Percentiles rank a stretch among this genome's conserved stretches.
Evolutionary conservation across 2,329 filamentous ascomycete genomes (phyloP).

Genomic region (Colletotrichum sp.): DNA sequence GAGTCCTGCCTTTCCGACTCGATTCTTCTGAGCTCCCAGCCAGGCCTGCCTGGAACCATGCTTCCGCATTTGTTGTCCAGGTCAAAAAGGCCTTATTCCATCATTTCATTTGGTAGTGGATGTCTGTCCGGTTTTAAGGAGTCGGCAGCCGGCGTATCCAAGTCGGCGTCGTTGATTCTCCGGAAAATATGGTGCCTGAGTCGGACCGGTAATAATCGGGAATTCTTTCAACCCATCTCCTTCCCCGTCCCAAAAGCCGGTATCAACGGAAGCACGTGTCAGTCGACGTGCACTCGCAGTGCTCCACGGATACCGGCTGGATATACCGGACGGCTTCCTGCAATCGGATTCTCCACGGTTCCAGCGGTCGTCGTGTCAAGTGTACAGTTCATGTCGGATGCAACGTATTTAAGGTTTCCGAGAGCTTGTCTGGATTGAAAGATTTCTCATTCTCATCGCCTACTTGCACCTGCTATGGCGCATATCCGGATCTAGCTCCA

Average conservation of each 20-base stretch:
- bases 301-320: neutral
- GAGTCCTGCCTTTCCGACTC: neutral
- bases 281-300: neutral
- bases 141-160: neutral
- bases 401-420: neutral
- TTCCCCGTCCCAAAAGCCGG: neutral
- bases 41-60: neutral
- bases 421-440: neutral
- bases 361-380: no score
- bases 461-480: slow-evolving; percentile 1
- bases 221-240: neutral
- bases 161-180: neutral
- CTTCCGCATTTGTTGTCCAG: neutral
- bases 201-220: slow-evolving; percentile 13
- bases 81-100: neutral
- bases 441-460: slow-evolving; percentile 12
- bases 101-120: neutral
- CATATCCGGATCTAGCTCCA: neutral
- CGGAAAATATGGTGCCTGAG: neutral
- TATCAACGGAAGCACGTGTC: neutral
- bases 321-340: neutral
- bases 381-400: no score
- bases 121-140: neutral
- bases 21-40: neutral
- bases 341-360: neutral